Conservation (phyloP, 2,329 filamentous ascomycete genomes). For the Reticulascus tulasneorum region DNA sequence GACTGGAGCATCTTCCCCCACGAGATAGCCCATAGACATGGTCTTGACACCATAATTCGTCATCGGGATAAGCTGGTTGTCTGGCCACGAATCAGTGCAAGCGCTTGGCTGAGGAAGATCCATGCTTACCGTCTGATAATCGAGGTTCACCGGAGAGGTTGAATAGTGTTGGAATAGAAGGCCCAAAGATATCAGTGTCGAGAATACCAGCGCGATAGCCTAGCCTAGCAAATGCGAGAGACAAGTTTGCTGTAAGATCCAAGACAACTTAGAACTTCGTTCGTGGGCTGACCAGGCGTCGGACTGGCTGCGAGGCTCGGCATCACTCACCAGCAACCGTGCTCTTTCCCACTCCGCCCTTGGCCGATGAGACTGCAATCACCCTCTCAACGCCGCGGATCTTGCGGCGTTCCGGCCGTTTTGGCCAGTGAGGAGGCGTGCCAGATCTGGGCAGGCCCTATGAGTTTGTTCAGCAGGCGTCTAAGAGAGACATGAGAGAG, state of each 20-base stretch:
- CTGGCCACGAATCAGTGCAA: slow-evolving; percentile 29
- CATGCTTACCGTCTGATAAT: slow-evolving; percentile 62
- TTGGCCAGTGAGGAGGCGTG: slow-evolving; percentile 52
- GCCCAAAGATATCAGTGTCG: slow-evolving; percentile 95
- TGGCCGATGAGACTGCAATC: slow-evolving; percentile 95
- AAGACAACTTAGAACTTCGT: neutral
- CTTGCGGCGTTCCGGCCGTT: slow-evolving; percentile 73
- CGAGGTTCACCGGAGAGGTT: slow-evolving; percentile 76
- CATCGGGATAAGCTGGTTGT: slow-evolving; percentile 79
- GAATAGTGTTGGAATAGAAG: slow-evolving; percentile 86
- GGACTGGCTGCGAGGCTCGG: slow-evolving; percentile 26
- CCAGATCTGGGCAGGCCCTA: slow-evolving; percentile 83
- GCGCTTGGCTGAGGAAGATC: neutral
- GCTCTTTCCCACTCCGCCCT: slow-evolving; percentile 97
- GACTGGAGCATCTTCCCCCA: slow-evolving; percentile 74
- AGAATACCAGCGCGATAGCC: slow-evolving; percentile 83
- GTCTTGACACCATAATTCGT: slow-evolving; percentile 95
- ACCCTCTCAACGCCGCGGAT: slow-evolving; percentile 85
- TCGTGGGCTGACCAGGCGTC: neutral
- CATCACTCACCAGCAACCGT: slow-evolving; percentile 69
- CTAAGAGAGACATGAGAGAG: neutral
- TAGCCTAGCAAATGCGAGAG: slow-evolving; percentile 77
- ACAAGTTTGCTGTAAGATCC: slow-evolving; percentile 66
- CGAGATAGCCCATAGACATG: slow-evolving; percentile 97
- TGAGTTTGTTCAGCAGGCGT: neutral